Conservation (phyloP, 108 stramenopile genomes). For the Mayamaea pseudoterrestris region DNA sequence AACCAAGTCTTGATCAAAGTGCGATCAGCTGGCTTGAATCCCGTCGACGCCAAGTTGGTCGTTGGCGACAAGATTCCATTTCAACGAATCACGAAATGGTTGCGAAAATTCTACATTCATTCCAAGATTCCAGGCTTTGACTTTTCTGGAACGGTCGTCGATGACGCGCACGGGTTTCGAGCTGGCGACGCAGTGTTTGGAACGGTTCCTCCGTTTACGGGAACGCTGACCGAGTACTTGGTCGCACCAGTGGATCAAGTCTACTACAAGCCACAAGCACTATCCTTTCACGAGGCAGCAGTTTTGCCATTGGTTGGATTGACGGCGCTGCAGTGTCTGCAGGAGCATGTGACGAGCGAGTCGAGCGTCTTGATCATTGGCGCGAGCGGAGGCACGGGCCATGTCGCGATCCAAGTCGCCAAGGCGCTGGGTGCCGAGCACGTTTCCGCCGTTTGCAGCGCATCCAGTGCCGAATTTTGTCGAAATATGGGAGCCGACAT, state of each 20-base stretch:
- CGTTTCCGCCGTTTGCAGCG: constrained; percentile 24
- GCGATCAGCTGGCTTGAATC: constrained; percentile 28
- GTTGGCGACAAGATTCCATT: constrained; percentile 44
- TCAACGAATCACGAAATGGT: constrained; percentile 12
- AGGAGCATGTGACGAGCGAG: constrained; percentile 7
- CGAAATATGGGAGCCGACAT: constrained; percentile 20
- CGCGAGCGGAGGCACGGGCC: constrained; percentile 40
- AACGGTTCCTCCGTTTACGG: constrained; percentile 27
- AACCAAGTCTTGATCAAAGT: constrained; percentile 9
- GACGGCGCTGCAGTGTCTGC: constrained; percentile 38
- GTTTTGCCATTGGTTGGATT: constrained; percentile 36
- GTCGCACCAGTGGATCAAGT: constrained; percentile 30
- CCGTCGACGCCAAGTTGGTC: constrained; percentile 49
- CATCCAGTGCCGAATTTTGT: constrained; percentile 21
- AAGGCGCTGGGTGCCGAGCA: constrained; percentile 16
- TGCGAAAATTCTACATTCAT: constrained; percentile 11
- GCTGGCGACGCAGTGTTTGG: constrained; percentile 26
- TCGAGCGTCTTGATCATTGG: constrained; percentile 27
- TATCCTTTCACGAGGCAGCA: constrained; percentile 23
- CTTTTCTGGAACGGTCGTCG: constrained; percentile 22
- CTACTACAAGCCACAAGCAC: constrained; percentile 5
- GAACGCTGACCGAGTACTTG: constrained; percentile 30
- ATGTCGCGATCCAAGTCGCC: constrained; percentile 39
- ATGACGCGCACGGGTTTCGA: constrained; percentile 7
- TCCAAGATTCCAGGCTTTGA: constrained; percentile 25